Evolutionary conservation across 1,284 basidiomycete genomes (phyloP).

Genomic region (Xanthoconium separans): DNA sequence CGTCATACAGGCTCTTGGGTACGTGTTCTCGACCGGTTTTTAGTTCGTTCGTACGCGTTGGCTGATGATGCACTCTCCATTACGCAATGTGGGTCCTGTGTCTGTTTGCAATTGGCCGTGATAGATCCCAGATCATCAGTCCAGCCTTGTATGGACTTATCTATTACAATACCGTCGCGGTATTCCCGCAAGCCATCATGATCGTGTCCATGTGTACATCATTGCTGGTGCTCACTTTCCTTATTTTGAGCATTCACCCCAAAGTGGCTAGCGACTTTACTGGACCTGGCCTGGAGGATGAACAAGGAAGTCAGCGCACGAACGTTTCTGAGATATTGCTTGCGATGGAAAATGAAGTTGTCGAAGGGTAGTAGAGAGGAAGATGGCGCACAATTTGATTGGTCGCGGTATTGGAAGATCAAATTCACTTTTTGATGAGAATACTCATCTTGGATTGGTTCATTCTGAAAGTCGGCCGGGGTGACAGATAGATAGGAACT

Average conservation of each 20-base stretch:
- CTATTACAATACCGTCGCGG: constrained; percentile 47
- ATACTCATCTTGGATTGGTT: too few relatives aligned
- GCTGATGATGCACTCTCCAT: not conserved
- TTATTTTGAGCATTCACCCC: constrained; percentile 34
- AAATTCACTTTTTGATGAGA: too few relatives aligned
- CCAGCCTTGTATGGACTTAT: constrained; percentile 51
- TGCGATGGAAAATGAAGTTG: not conserved
- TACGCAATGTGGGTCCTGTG: not conserved
- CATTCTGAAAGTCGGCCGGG: not conserved
- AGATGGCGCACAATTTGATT: not conserved
- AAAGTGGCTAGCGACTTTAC: not conserved
- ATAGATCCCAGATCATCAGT: constrained; percentile 44
- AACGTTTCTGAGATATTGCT: not conserved
- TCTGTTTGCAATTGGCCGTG: constrained; percentile 1
- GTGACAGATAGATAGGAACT: not conserved
- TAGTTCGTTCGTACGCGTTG: not conserved
- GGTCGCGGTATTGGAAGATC: not conserved
- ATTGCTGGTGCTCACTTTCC: constrained; percentile 32
- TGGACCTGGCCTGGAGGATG: not conserved
- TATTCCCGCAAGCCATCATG: constrained; percentile 47
- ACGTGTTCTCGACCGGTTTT: constrained; percentile 20
- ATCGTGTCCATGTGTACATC: constrained; percentile 31
- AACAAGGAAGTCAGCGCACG: constrained; percentile 1
- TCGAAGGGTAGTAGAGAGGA: constrained; percentile 4
- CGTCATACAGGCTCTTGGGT: constrained; percentile 68